phyloP scores from a whole-genome alignment of 495 filamentous ascomycete species.

The Durotheca rogersii region DNA sequence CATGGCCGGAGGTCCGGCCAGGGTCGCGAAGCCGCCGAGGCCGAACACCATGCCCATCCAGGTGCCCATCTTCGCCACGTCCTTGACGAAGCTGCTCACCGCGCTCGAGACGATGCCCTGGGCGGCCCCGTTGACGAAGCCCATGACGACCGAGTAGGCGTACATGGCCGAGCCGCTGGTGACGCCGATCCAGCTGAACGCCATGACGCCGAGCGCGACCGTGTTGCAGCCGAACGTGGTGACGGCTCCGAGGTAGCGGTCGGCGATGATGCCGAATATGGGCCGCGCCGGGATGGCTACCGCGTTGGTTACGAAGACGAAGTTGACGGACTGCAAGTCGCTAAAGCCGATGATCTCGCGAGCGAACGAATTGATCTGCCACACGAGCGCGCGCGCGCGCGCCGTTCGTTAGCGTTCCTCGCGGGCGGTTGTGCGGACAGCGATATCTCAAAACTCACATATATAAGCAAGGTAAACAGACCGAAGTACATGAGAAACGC shows the following conservation, averaged over 20 bases:
- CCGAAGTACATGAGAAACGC: slow-evolving; percentile 45
- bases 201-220: slow-evolving; percentile 34
- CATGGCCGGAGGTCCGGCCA: slow-evolving; percentile 47
- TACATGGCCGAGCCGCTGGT: slow-evolving; percentile 39
- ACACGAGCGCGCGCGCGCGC: background rate
- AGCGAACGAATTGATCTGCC: slow-evolving; percentile 57
- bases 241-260: slow-evolving; percentile 40
- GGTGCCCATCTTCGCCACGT: slow-evolving; percentile 47
- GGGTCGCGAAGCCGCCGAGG: slow-evolving; percentile 41
- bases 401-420: too few species aligned
- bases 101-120: slow-evolving; percentile 45
- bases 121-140: slow-evolving; percentile 43
- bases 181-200: slow-evolving; percentile 43
- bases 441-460: slow-evolving; percentile 33
- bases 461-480: slow-evolving; percentile 47
- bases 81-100: slow-evolving; percentile 40
- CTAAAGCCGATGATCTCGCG: slow-evolving; percentile 41
- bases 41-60: slow-evolving; percentile 48
- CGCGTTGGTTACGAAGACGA: slow-evolving; percentile 44
- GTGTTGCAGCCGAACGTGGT: slow-evolving; percentile 38
- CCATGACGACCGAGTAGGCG: slow-evolving; percentile 43
- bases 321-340: slow-evolving; percentile 39
- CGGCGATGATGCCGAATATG: slow-evolving; percentile 39
- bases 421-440: background rate
- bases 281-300: slow-evolving; percentile 41